Percentiles rank a stretch among this genome's conserved stretches.
phyloP scores from a whole-genome alignment of 2,329 filamentous ascomycete species.

The Cercospora sp. region DNA sequence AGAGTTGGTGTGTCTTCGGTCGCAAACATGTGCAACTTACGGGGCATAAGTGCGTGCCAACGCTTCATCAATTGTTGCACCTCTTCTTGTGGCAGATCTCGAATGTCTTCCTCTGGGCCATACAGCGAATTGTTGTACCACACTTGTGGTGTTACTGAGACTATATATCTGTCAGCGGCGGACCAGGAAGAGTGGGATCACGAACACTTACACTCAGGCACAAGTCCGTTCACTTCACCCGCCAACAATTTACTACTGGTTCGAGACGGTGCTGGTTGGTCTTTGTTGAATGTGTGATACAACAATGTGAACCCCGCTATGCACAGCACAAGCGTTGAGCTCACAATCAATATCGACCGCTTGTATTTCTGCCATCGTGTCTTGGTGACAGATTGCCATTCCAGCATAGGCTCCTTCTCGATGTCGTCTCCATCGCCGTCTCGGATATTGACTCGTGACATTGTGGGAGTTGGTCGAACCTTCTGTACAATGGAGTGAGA shows the following conservation, averaged over 20 bases:
- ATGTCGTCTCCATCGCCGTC: neutral
- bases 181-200: neutral
- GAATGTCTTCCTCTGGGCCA: slow-evolving; percentile 4
- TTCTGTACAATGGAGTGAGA: neutral
- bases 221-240: slow-evolving; percentile 13
- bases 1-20: neutral
- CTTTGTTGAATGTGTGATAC: neutral
- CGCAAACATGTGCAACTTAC: neutral
- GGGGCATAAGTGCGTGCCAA: slow-evolving; percentile 11
- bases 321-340: neutral
- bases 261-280: neutral
- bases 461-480: neutral
- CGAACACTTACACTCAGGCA: slow-evolving; percentile 11
- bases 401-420: slow-evolving; percentile 12
- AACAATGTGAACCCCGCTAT: neutral
- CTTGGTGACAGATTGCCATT: slow-evolving; percentile 2
- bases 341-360: neutral
- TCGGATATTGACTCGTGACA: neutral
- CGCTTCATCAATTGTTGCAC: slow-evolving; percentile 8
- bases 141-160: slow-evolving; percentile 2
- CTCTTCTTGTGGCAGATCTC: slow-evolving; percentile 7
- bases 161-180: slow-evolving; percentile 1
- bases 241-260: slow-evolving; percentile 14
- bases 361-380: neutral
- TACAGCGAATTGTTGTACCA: slow-evolving; percentile 15